A percentile compares a stretch with the other conserved stretches of the same genome.
Conservation (phyloP, 2,329 filamentous ascomycete genomes). For the Didymellaceae sp. region DNA sequence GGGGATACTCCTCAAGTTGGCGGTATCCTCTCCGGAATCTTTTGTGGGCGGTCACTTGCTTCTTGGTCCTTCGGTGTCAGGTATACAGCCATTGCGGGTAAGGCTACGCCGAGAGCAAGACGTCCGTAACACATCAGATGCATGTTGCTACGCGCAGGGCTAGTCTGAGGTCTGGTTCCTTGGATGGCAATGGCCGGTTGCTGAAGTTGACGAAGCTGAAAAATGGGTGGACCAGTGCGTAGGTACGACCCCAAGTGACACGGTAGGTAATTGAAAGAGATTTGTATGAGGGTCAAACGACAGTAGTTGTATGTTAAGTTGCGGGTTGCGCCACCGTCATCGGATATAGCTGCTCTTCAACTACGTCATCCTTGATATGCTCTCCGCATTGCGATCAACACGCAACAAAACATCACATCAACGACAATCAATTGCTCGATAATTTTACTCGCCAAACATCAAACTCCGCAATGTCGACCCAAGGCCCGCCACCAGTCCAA, state of each 20-base stretch:
- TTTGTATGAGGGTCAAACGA: background rate
- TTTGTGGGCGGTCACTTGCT: background rate
- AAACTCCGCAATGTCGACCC: slow-evolving; percentile 18
- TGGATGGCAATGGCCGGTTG: background rate
- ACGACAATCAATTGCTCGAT: background rate
- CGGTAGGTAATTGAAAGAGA: too few species aligned
- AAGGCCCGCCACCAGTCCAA: slow-evolving; percentile 17
- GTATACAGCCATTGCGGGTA: slow-evolving; percentile 10
- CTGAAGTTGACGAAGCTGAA: background rate
- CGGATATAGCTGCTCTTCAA: background rate
- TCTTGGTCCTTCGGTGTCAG: slow-evolving; percentile 9
- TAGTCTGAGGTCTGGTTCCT: background rate
- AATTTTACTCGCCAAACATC: background rate
- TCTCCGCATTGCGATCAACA: background rate
- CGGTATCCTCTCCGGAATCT: background rate
- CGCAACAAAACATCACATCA: background rate
- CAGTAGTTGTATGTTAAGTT: background rate
- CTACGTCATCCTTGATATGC: slow-evolving; percentile 13
- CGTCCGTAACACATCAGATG: slow-evolving; percentile 11
- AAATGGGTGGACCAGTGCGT: too few species aligned
- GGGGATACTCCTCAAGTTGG: background rate
- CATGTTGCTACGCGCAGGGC: background rate
- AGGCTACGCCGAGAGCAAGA: slow-evolving; percentile 9
- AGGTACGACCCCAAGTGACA: background rate
- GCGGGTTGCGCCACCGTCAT: slow-evolving; percentile 3